phyloP scores from a whole-genome alignment of 208 protist species.

The Herpetomonas muscarum region DNA sequence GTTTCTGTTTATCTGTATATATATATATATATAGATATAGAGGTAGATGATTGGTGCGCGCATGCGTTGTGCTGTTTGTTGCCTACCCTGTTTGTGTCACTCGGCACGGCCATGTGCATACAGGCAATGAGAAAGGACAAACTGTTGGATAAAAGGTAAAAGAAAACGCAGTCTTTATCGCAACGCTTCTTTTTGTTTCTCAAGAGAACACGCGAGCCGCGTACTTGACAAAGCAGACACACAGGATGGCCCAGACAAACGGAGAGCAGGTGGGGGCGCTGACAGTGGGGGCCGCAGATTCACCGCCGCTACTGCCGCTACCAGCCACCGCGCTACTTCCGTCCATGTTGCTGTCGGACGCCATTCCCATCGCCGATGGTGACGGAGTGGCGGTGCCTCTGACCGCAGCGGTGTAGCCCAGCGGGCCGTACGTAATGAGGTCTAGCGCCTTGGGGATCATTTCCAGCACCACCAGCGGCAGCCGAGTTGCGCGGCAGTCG shows the following conservation, averaged over 20 bases:
- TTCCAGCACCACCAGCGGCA: neutral
- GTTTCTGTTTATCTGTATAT: neutral
- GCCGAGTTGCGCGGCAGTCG: neutral
- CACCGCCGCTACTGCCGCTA: too few species aligned
- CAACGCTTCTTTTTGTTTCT: neutral
- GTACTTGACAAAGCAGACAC: neutral
- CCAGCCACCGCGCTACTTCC: neutral
- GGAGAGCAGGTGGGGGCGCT: neutral
- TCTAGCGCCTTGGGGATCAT: neutral
- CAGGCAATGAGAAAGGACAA: neutral
- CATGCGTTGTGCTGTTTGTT: too few species aligned
- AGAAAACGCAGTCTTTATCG: too few species aligned
- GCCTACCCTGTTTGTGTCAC: neutral
- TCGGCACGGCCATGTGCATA: neutral
- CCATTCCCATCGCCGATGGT: neutral
- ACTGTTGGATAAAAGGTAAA: neutral
- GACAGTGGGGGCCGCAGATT: too few species aligned
- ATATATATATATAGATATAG: neutral
- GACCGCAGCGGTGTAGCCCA: neutral
- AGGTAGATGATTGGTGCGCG: neutral
- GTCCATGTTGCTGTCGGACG: neutral
- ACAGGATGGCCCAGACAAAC: neutral
- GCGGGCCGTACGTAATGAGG: neutral
- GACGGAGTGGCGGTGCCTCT: neutral
- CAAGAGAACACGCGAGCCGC: neutral